Conservation (phyloP, 495 filamentous ascomycete genomes). For the Lasiosphaeria miniovina region DNA sequence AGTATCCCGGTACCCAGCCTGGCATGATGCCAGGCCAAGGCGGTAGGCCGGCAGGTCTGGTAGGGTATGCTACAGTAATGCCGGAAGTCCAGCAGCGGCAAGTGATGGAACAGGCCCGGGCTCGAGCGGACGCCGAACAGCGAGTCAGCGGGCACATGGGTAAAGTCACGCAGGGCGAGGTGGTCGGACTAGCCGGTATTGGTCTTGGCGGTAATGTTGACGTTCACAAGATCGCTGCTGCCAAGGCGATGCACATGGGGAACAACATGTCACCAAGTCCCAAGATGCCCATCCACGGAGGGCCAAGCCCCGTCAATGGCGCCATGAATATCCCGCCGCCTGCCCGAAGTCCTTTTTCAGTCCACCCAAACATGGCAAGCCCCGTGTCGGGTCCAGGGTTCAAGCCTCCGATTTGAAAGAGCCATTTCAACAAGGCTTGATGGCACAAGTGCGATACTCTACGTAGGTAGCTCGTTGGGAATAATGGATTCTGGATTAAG, state of each 20-base stretch:
- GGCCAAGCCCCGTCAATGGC: slow-evolving; percentile 22
- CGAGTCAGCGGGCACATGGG: slow-evolving; percentile 33
- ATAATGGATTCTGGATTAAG: too few relatives aligned
- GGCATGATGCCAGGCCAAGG: slow-evolving; percentile 19
- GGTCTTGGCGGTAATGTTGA: slow-evolving; percentile 36
- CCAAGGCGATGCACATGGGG: slow-evolving; percentile 34
- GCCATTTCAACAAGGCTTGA: too few relatives aligned
- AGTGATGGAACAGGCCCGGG: slow-evolving; percentile 45
- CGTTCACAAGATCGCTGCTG: slow-evolving; percentile 34
- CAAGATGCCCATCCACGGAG: slow-evolving; percentile 17
- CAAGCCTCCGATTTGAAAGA: background rate
- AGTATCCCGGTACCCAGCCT: slow-evolving; percentile 17
- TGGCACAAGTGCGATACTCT: too few relatives aligned
- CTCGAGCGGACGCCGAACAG: slow-evolving; percentile 41
- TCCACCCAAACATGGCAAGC: slow-evolving; percentile 14
- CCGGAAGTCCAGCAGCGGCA: slow-evolving; percentile 35
- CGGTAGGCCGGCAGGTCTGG: slow-evolving; percentile 21
- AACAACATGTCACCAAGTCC: slow-evolving; percentile 25
- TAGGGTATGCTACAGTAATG: slow-evolving; percentile 39
- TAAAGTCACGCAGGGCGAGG: slow-evolving; percentile 31
- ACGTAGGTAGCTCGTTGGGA: too few relatives aligned
- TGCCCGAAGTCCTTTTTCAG: slow-evolving; percentile 1
- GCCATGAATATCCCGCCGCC: slow-evolving; percentile 1
- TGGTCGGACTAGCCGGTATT: slow-evolving; percentile 36
- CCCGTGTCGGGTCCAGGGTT: slow-evolving; percentile 7